phyloP scores from a whole-genome alignment of 192 early-diverging fungal species.

The Entomortierella parvispora region DNA sequence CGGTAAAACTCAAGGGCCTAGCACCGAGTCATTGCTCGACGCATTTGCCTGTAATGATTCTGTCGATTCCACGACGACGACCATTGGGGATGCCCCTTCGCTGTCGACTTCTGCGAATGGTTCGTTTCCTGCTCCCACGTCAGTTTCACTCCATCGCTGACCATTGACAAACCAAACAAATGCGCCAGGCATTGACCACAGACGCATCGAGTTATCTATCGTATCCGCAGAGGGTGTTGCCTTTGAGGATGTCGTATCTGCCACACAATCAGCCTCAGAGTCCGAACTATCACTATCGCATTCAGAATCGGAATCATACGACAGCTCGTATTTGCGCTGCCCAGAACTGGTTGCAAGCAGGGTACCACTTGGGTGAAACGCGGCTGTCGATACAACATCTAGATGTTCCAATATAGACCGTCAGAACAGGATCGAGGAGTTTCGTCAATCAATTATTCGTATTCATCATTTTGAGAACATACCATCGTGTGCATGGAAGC shows the following conservation, averaged over 20 bases:
- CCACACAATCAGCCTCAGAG: not conserved
- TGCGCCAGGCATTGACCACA: constrained; percentile 51
- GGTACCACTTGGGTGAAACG: constrained; percentile 73
- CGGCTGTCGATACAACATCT: constrained; percentile 68
- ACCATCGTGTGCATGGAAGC: constrained; percentile 42
- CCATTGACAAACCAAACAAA: constrained; percentile 45
- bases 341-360: constrained; percentile 79
- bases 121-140: not conserved
- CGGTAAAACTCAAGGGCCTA: too few species aligned
- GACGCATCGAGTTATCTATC: constrained; percentile 56
- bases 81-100: not conserved
- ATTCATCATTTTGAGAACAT: not conserved
- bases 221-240: not conserved
- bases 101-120: not conserved
- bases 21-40: too few species aligned
- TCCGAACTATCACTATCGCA: constrained; percentile 5
- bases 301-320: constrained; percentile 10
- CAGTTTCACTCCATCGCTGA: constrained; percentile 14
- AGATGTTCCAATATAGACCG: not conserved
- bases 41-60: too few species aligned
- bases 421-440: too few species aligned
- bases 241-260: too few species aligned
- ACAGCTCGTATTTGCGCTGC: constrained; percentile 66
- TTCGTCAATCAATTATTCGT: too few species aligned
- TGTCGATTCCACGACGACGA: too few species aligned